A percentile compares a stretch with the other conserved stretches of the same genome.
These are phyloP conservation scores for Centella asiatica DNA, from an alignment of 129 eudicot genomes.

Conservation along the genomic window DNA sequence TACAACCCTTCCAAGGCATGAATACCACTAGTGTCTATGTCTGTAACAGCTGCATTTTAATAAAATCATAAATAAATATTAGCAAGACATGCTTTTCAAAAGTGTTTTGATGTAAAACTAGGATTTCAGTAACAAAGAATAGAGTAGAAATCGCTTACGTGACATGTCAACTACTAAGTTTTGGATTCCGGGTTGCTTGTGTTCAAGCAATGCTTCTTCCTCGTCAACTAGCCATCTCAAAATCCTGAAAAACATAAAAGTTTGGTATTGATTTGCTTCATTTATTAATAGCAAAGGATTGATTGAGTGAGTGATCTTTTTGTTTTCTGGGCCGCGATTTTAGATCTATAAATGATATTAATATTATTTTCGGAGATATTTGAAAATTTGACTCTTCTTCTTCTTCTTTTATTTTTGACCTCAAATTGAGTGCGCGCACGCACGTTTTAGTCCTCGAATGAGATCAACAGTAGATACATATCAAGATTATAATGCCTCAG, in stretches of 20 bases:
- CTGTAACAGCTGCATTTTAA: constrained; percentile 74
- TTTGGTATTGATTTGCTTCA: background rate
- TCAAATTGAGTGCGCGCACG: too few relatives aligned
- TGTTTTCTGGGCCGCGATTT: too few relatives aligned
- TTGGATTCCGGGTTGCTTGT: constrained; percentile 29
- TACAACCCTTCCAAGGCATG: constrained; percentile 69
- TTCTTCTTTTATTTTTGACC: too few relatives aligned
- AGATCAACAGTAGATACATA: background rate
- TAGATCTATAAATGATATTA: too few relatives aligned
- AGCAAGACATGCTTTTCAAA: background rate
- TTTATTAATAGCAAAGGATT: background rate
- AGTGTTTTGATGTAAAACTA: background rate
- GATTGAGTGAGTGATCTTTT: background rate
- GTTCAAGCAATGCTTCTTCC: constrained; percentile 41
- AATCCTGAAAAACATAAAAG: constrained; percentile 34
- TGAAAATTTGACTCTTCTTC: too few relatives aligned
- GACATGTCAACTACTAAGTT: constrained; percentile 75
- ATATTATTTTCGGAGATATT: too few relatives aligned
- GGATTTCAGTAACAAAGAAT: background rate
- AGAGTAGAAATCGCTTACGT: constrained; percentile 44
- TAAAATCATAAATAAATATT: background rate
- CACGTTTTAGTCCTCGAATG: too few relatives aligned
- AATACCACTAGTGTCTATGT: constrained; percentile 89
- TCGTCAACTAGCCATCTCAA: constrained; percentile 72
- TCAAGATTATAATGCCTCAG: background rate